Percentiles rank a stretch among this genome's conserved stretches.
Conservation (phyloP, 306 rosid genomes). For the Senna siamea region DNA sequence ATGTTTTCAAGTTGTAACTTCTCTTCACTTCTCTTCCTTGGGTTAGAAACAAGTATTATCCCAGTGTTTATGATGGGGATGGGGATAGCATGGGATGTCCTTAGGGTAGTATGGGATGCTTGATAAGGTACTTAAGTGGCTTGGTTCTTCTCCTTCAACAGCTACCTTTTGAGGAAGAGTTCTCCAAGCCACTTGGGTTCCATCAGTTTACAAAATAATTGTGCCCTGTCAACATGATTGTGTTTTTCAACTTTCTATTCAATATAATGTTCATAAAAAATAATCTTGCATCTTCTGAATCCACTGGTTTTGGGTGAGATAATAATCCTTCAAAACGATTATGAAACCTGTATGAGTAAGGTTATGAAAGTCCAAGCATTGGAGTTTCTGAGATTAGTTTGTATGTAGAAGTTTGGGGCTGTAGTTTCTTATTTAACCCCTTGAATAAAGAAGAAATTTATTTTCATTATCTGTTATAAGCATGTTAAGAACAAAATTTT, state of each 20-base stretch:
- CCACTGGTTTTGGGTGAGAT: slow-evolving; percentile 10
- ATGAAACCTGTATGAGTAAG: slow-evolving; percentile 7
- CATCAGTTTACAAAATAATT: no score
- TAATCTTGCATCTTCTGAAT: neutral
- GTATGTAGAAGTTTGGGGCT: neutral
- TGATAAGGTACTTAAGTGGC: no score
- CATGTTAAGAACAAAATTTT: neutral
- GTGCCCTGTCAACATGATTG: neutral
- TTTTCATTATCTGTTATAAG: neutral
- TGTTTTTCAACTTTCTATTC: slow-evolving; percentile 20
- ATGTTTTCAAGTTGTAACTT: slow-evolving; percentile 5
- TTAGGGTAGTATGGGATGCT: no score
- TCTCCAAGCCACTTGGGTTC: no score
- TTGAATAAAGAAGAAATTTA: slow-evolving; percentile 12
- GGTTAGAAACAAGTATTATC: slow-evolving; percentile 25
- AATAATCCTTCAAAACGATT: neutral
- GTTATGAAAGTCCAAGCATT: slow-evolving; percentile 7
- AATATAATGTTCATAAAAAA: slow-evolving; percentile 23
- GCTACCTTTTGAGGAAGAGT: no score
- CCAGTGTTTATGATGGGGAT: slow-evolving; percentile 19
- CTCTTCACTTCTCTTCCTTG: neutral
- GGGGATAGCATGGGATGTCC: no score
- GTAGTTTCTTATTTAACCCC: neutral
- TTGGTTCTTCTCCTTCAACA: no score
- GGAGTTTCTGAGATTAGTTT: neutral